Evolutionary conservation across 768 basidiomycete genomes (phyloP), one percentile per base, ranked within the genome.

Genomic region (Agrocybe praecox): DNA sequence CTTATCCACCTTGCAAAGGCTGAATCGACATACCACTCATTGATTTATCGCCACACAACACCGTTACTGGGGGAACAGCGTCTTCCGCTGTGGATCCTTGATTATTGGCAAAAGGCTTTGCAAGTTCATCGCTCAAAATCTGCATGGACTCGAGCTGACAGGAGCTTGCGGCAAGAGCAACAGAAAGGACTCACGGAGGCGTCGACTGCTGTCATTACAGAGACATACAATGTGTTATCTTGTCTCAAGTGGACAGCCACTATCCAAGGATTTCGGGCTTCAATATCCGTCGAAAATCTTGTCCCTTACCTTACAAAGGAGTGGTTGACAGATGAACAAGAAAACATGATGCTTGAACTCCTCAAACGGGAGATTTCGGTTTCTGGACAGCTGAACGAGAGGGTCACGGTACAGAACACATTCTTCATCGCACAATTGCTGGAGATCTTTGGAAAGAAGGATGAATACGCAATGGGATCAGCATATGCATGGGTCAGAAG

Each of bases 271-370:
- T 36, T 36, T 32, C 12, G 14, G 12, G 49, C 12, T 34, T 19
- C 17, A 12, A 36, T 40, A 33, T 32, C 49, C 10, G 18, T 29
- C 8, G 32, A 50, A n/a, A 15, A 19, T 6, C 50, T 52, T 7
- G 15, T 26, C 10, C 22, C 34, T n/a, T 52, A 52, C 22, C 22
- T 44, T 8, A 22, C 36, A 17, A 52, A 43, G 10, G 11, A 40
- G 15, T 52, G 50, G 50, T 24, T 52, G 36, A 52, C 11, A 14
- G 50, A 29, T 22, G 50, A 52, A 14, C 50, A 52, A 9, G 50
- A 21, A 23, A 44, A 44, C 9, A 34, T 42, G 50, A 52, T 52
- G 50, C 22, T 52, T 6, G 17, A 52, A 22, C 19, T 52, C 12
- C 40, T 52, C 9, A 29, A 9, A 9, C 26, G 26, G 32, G 19